Conservation (phyloP, 2,329 filamentous ascomycete genomes). For the Colletotrichum tamarilloi region DNA sequence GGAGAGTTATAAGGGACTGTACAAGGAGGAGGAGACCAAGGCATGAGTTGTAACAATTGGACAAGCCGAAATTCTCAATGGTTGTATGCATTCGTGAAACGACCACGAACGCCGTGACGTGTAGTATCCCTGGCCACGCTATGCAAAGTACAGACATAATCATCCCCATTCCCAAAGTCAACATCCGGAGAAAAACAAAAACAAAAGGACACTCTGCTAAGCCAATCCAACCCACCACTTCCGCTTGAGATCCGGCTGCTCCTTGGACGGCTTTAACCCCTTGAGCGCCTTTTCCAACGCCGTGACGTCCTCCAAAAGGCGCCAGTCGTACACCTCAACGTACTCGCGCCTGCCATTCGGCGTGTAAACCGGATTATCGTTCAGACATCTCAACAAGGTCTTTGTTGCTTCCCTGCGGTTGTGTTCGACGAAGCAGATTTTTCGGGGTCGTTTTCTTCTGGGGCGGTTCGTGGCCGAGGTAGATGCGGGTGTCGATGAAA, state of each 20-base stretch:
- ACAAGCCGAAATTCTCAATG: background rate
- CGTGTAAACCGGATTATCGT: conserved; percentile 42
- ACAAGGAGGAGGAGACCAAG: conserved; percentile 51
- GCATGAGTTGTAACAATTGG: background rate
- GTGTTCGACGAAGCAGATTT: conserved; percentile 52
- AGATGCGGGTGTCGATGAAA: background rate
- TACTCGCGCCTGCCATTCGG: conserved; percentile 46
- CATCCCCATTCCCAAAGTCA: background rate
- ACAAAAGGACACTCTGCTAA: conserved; percentile 37
- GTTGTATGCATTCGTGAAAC: background rate
- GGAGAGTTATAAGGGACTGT: conserved; percentile 68
- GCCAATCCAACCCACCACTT: conserved; percentile 57
- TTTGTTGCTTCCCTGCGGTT: conserved; percentile 42
- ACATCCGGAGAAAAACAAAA: background rate
- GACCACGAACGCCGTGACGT: background rate
- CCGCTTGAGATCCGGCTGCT: conserved; percentile 51
- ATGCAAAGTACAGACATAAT: background rate
- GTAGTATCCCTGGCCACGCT: background rate
- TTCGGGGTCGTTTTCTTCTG: conserved; percentile 12
- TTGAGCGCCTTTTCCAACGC: conserved; percentile 48
- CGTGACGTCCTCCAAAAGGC: conserved; percentile 53
- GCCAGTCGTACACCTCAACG: conserved; percentile 60
- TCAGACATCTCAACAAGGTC: conserved; percentile 47
- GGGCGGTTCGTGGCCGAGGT: background rate
- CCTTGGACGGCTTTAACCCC: conserved; percentile 3